phyloP scores from a whole-genome alignment of 495 filamentous ascomycete genomes.

The Daldinia loculata region DNA sequence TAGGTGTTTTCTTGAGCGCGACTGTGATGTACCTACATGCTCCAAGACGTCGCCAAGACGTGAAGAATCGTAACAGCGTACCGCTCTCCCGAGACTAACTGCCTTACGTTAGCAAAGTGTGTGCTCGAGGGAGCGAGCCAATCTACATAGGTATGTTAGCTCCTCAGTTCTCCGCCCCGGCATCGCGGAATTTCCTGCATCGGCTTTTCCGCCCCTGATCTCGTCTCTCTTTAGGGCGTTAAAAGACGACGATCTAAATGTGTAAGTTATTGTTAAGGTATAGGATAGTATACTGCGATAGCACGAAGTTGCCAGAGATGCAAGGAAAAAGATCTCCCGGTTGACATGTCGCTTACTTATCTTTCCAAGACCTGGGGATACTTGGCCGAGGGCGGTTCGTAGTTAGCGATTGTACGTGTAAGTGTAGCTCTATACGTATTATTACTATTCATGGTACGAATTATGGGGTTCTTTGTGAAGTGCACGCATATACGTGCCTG shows the following conservation, averaged over 20 bases:
- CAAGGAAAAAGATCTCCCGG: neutral
- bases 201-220: constrained; percentile 37
- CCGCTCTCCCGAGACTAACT: constrained; percentile 43
- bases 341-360: constrained; percentile 34
- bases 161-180: constrained; percentile 30
- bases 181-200: constrained; percentile 31
- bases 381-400: constrained; percentile 24
- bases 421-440: constrained; percentile 24
- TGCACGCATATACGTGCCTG: constrained; percentile 39
- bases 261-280: constrained; percentile 19
- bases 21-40: constrained; percentile 25
- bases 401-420: constrained; percentile 22
- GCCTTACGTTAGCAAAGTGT: constrained; percentile 31
- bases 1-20: constrained; percentile 3
- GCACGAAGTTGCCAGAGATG: constrained; percentile 2
- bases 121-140: constrained; percentile 20
- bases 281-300: constrained; percentile 7
- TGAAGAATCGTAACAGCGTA: constrained; percentile 35
- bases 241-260: constrained; percentile 13
- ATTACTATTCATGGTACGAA: constrained; percentile 38
- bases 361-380: constrained; percentile 22
- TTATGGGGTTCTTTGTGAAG: constrained; percentile 37
- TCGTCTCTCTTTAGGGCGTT: constrained; percentile 11
- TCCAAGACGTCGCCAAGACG: constrained; percentile 36
- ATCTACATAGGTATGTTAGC: constrained; percentile 23